Percentiles rank a stretch among this genome's conserved stretches.
Evolutionary conservation across 371 early-diverging fungal genomes (phyloP).

Genomic region (Batkoa obscura): DNA sequence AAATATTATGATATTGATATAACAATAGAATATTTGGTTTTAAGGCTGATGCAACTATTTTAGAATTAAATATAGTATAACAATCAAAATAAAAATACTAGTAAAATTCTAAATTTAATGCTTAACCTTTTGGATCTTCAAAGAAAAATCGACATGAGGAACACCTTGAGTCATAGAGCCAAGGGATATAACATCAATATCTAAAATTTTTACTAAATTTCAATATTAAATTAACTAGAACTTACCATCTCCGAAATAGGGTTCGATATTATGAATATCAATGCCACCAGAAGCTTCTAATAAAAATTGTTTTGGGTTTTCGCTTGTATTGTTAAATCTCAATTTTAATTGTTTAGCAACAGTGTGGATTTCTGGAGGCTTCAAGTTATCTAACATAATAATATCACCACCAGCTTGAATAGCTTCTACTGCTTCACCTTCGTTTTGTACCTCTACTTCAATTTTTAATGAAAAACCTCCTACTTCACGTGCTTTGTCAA

Average conservation of each 20-base stretch:
- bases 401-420: constrained; percentile 91
- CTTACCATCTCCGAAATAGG: constrained; percentile 64
- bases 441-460: constrained; percentile 87
- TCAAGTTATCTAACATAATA: constrained; percentile 80
- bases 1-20: no score
- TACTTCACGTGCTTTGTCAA: constrained; percentile 51
- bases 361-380: constrained; percentile 31
- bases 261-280: constrained; percentile 62
- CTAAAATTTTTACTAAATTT: constrained; percentile 14
- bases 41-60: no score
- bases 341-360: constrained; percentile 56
- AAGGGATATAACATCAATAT: constrained; percentile 83
- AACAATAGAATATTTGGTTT: no score
- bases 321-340: constrained; percentile 20
- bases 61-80: no score
- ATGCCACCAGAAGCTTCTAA: constrained; percentile 93
- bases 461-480: constrained; percentile 90
- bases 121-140: constrained; percentile 26
- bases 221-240: neutral
- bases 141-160: constrained; percentile 87
- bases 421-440: constrained; percentile 90
- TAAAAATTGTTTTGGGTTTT: constrained; percentile 26
- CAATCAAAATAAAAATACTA: no score
- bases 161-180: constrained; percentile 87
- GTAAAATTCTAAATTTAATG: no score